Conservation (phyloP, 495 filamentous ascomycete genomes). For the Tuber brumale region DNA sequence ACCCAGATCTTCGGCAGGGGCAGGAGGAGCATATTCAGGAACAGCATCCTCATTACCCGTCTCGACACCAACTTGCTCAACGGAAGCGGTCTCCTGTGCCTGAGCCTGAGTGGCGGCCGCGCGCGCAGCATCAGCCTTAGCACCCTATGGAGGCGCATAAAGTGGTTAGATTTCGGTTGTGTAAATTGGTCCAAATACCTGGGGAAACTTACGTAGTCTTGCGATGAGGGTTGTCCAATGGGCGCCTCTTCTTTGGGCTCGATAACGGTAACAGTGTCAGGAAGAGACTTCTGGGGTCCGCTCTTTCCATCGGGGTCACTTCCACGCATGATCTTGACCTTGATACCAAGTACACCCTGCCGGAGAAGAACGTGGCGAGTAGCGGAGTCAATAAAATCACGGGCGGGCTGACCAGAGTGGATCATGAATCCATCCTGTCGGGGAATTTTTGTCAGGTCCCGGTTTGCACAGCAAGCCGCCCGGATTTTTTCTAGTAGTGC, state of each 20-base stretch:
- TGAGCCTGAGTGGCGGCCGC: constrained; percentile 71
- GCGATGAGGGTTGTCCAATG: constrained; percentile 85
- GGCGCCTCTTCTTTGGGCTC: constrained; percentile 98
- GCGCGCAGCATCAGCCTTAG: constrained; percentile 57
- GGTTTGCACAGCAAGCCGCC: not conserved
- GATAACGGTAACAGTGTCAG: constrained; percentile 97
- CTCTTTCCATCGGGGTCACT: constrained; percentile 98
- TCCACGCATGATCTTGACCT: constrained; percentile 99
- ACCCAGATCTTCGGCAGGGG: constrained; percentile 1
- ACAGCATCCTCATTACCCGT: constrained; percentile 24
- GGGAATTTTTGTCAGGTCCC: constrained; percentile 6
- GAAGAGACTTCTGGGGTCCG: constrained; percentile 91
- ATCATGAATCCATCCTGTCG: constrained; percentile 98
- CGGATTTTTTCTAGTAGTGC: not conserved
- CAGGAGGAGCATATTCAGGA: constrained; percentile 8
- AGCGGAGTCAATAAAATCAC: constrained; percentile 98
- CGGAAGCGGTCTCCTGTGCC: constrained; percentile 52
- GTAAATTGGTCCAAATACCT: not conserved
- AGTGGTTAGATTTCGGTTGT: constrained; percentile 10
- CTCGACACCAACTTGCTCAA: constrained; percentile 48
- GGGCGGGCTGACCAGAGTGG: constrained; percentile 98
- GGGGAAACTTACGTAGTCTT: constrained; percentile 73
- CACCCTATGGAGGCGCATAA: constrained; percentile 29
- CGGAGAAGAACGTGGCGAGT: constrained; percentile 98
- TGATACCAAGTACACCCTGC: constrained; percentile 99